Evolutionary conservation across 164 flowering plant genomes (phyloP).

Genomic region (Vitis rupestris): DNA sequence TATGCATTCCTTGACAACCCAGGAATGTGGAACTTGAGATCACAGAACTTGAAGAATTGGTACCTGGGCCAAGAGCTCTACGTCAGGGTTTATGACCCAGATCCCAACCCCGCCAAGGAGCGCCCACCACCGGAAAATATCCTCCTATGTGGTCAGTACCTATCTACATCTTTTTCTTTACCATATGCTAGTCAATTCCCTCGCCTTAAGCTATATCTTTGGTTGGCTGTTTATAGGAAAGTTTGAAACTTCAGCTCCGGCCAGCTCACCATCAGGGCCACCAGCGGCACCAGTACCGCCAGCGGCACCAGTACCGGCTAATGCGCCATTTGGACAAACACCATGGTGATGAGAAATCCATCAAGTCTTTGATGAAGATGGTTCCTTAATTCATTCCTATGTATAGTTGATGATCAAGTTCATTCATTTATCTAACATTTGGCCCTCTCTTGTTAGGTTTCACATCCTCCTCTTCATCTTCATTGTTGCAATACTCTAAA

Average conservation of each 20-base stretch:
- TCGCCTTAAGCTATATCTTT: not conserved
- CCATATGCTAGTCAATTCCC: not conserved
- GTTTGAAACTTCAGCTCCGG: not conserved
- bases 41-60: constrained; percentile 44
- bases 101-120: constrained; percentile 51
- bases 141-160: constrained; percentile 37
- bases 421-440: not conserved
- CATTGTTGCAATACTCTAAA: constrained; percentile 4
- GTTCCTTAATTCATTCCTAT: too few relatives aligned
- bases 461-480: not conserved
- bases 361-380: not conserved
- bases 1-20: constrained; percentile 54
- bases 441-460: constrained; percentile 5
- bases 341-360: constrained; percentile 6
- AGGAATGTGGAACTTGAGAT: constrained; percentile 66
- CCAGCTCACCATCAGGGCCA: not conserved
- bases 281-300: not conserved
- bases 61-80: constrained; percentile 54
- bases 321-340: not conserved
- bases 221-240: constrained; percentile 6
- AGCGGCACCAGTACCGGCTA: not conserved
- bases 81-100: constrained; percentile 39
- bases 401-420: not conserved
- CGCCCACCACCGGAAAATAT: constrained; percentile 46
- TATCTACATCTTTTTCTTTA: not conserved